A percentile compares a stretch with the other conserved stretches of the same genome.
phyloP scores from a whole-genome alignment of 2,329 filamentous ascomycete genomes.

The Pleomassaria siparia region DNA sequence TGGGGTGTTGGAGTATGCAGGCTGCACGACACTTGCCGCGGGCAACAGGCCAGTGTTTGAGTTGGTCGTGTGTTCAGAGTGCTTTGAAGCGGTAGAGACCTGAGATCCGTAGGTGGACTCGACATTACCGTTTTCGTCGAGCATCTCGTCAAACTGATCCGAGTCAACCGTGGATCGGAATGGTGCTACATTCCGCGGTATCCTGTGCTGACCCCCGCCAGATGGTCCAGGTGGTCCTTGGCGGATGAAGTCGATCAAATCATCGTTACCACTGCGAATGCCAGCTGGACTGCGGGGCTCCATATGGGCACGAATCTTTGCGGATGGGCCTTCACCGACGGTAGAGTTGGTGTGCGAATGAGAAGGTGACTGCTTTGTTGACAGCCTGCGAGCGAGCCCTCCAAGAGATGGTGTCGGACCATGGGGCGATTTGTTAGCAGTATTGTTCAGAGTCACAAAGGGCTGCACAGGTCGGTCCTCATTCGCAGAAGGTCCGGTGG shows the following conservation, averaged over 20 bases:
- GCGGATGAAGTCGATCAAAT: constrained; percentile 93
- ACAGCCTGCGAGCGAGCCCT: constrained; percentile 30
- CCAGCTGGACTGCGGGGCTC: constrained; percentile 68
- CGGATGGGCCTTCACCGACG: constrained; percentile 23
- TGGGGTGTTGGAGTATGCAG: constrained; percentile 40
- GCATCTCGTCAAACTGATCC: constrained; percentile 63
- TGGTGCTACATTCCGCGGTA: constrained; percentile 79
- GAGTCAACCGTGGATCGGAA: constrained; percentile 86
- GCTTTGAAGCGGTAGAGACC: constrained; percentile 39
- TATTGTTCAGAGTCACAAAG: constrained; percentile 29
- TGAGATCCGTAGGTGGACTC: constrained; percentile 38
- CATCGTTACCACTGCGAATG: constrained; percentile 69
- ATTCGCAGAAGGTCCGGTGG: constrained; percentile 63
- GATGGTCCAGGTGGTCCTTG: constrained; percentile 73
- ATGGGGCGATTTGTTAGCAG: constrained; percentile 17
- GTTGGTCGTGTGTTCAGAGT: constrained; percentile 64
- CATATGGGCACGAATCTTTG: constrained; percentile 36
- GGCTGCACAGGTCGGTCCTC: constrained; percentile 36
- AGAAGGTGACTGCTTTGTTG: constrained; percentile 20
- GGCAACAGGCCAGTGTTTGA: constrained; percentile 71
- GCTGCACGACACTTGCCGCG: constrained; percentile 33
- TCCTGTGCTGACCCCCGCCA: constrained; percentile 64
- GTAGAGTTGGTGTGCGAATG: constrained; percentile 17
- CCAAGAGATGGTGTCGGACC: constrained; percentile 25
- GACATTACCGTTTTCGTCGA: constrained; percentile 33